Conservation (phyloP, 352 stramenopile genomes). For the Phytophthora ramorum region DNA sequence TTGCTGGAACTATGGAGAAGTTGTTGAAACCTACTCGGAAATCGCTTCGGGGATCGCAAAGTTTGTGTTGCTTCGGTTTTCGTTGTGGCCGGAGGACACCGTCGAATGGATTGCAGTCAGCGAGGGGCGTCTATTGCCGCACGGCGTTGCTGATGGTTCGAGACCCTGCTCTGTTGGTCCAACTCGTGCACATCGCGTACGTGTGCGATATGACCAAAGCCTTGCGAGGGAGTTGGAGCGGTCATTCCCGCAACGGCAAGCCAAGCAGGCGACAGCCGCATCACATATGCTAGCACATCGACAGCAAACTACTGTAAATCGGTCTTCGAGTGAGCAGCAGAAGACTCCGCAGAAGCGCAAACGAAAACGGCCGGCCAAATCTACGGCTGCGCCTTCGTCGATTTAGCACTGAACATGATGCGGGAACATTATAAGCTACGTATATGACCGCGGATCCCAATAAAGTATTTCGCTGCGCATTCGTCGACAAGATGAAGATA, state of each 20-base stretch:
- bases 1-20: conserved; percentile 84
- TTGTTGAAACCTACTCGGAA: conserved; percentile 68
- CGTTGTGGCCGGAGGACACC: conserved; percentile 60
- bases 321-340: conserved; percentile 26
- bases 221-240: conserved; percentile 59
- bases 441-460: conserved; percentile 14
- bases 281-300: conserved; percentile 27
- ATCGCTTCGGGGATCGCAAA: conserved; percentile 41
- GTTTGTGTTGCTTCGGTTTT: conserved; percentile 72
- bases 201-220: conserved; percentile 54
- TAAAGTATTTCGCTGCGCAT: conserved; percentile 10
- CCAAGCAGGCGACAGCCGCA: conserved; percentile 32
- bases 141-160: conserved; percentile 63
- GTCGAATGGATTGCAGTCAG: conserved; percentile 77
- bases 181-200: conserved; percentile 45
- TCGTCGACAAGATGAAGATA: conserved; percentile 13
- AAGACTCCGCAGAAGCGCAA: conserved; percentile 47
- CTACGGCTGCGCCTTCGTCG: conserved; percentile 15
- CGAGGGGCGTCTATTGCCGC: conserved; percentile 77
- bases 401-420: conserved; percentile 14
- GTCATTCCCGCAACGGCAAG: conserved; percentile 56
- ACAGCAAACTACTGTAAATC: conserved; percentile 15
- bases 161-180: conserved; percentile 49
- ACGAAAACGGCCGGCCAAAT: conserved; percentile 40
- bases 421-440: conserved; percentile 14